A percentile compares a stretch with the other conserved stretches of the same genome.
phyloP scores from a whole-genome alignment of 2,329 filamentous ascomycete species.

The Claviceps lovelessii region DNA sequence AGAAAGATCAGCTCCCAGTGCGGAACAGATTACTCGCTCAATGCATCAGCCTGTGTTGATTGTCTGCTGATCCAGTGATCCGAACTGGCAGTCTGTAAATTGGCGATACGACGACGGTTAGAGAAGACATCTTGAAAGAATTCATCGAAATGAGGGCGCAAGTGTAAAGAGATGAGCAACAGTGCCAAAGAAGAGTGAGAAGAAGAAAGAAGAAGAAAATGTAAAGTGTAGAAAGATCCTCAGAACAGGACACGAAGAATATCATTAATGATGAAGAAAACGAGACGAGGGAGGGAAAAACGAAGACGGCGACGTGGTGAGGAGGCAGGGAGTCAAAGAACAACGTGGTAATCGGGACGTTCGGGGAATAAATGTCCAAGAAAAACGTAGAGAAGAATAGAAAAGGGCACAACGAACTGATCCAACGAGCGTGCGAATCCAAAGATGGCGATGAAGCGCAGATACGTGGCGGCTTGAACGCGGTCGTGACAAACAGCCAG shows the following conservation, averaged over 20 bases:
- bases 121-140: slow-evolving; percentile 32
- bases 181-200: neutral
- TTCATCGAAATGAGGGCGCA: slow-evolving; percentile 11
- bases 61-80: slow-evolving; percentile 7
- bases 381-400: slow-evolving; percentile 6
- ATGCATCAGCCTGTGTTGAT: slow-evolving; percentile 4
- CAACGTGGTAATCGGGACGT: slow-evolving; percentile 5
- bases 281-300: slow-evolving; percentile 1
- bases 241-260: slow-evolving; percentile 4
- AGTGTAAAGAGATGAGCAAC: slow-evolving; percentile 11
- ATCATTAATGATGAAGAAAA: slow-evolving; percentile 6
- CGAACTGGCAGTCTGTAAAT: slow-evolving; percentile 29
- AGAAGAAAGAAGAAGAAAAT: neutral
- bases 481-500: slow-evolving; percentile 2
- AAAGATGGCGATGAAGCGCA: slow-evolving; percentile 11
- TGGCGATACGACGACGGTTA: slow-evolving; percentile 40
- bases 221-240: slow-evolving; percentile 6
- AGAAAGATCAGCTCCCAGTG: neutral
- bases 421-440: slow-evolving; percentile 16
- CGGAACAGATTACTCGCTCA: neutral
- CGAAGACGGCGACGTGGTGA: neutral
- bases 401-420: slow-evolving; percentile 19
- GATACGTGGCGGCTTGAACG: slow-evolving; percentile 7
- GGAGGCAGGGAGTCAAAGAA: neutral
- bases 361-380: slow-evolving; percentile 6